Evolutionary conservation across 1,284 basidiomycete genomes (phyloP).

Genomic region (Termitomyces sp.): DNA sequence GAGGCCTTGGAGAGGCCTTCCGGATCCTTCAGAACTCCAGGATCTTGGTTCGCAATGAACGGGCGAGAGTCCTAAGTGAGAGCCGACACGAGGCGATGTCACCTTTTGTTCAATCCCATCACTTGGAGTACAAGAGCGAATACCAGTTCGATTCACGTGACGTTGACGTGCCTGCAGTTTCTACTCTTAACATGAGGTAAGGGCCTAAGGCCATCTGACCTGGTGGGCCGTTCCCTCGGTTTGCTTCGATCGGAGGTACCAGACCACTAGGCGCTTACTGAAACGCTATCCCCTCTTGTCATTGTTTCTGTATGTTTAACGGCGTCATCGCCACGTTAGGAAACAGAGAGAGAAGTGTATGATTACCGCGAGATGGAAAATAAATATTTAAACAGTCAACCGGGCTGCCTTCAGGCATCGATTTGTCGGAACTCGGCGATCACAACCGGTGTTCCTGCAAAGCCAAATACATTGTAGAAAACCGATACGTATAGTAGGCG

Average conservation of each 20-base stretch:
- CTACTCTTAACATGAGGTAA: conserved; percentile 5
- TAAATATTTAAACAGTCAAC: not conserved
- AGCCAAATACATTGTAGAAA: not conserved
- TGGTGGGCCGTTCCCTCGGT: conserved; percentile 1
- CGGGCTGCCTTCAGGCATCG: too few species aligned
- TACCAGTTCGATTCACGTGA: conserved; percentile 18
- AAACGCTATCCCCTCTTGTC: not conserved
- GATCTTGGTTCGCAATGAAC: conserved; percentile 24
- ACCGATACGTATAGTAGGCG: not conserved
- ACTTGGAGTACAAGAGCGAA: not conserved
- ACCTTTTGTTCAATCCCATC: conserved; percentile 4
- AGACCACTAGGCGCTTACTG: not conserved
- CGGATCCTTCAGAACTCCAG: conserved; percentile 21
- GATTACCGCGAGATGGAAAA: not conserved
- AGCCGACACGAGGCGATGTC: conserved; percentile 25
- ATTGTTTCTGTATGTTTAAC: not conserved
- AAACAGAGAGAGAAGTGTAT: not conserved
- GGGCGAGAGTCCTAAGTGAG: conserved; percentile 3
- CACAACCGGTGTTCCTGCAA: not conserved
- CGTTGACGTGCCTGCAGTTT: conserved; percentile 13
- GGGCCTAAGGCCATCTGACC: conserved; percentile 7
- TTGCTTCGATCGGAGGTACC: not conserved
- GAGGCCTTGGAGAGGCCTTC: conserved; percentile 26
- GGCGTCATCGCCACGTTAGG: not conserved
- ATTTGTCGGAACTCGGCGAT: not conserved